phyloP scores from a whole-genome alignment of 108 stramenopile species.

The Cyclotella cryptica region DNA sequence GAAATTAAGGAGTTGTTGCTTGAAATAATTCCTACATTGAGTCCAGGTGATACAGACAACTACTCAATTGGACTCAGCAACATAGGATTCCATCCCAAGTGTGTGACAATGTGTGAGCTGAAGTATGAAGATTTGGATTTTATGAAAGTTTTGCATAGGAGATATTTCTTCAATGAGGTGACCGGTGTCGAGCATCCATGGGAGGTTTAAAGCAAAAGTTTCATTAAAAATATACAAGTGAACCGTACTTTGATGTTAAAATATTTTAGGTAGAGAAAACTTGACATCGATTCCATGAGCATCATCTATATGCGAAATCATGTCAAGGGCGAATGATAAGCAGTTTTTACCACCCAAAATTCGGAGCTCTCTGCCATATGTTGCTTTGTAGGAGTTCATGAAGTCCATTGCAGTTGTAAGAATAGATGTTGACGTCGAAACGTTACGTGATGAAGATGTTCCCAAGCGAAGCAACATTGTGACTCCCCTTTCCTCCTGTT shows the following conservation, averaged over 20 bases:
- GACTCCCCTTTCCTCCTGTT: constrained; percentile 11
- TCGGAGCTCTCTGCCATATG: constrained; percentile 19
- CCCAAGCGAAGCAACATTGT: constrained; percentile 16
- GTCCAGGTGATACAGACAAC: constrained; percentile 5
- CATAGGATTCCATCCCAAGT: constrained; percentile 51
- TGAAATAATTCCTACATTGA: constrained; percentile 35
- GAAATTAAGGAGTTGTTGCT: constrained; percentile 34
- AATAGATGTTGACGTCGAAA: neutral
- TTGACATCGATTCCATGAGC: constrained; percentile 18
- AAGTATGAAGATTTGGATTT: constrained; percentile 42
- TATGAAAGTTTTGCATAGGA: constrained; percentile 49
- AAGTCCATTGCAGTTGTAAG: constrained; percentile 31
- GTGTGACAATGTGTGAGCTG: constrained; percentile 43
- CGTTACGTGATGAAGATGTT: neutral
- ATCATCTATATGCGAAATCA: constrained; percentile 24
- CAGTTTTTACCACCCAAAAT: constrained; percentile 49
- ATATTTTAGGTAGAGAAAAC: neutral
- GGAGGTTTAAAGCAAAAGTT: constrained; percentile 16
- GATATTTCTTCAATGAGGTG: constrained; percentile 49
- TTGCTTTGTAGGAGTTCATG: constrained; percentile 5
- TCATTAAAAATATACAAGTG: neutral
- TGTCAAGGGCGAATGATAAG: constrained; percentile 46
- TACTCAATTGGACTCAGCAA: constrained; percentile 27
- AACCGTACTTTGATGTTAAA: neutral
- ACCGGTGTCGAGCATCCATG: constrained; percentile 39